Evolutionary conservation across 2,329 filamentous ascomycete genomes (phyloP), one percentile per base, ranked within the genome.

Genomic region (Cryphonectria japonica): DNA sequence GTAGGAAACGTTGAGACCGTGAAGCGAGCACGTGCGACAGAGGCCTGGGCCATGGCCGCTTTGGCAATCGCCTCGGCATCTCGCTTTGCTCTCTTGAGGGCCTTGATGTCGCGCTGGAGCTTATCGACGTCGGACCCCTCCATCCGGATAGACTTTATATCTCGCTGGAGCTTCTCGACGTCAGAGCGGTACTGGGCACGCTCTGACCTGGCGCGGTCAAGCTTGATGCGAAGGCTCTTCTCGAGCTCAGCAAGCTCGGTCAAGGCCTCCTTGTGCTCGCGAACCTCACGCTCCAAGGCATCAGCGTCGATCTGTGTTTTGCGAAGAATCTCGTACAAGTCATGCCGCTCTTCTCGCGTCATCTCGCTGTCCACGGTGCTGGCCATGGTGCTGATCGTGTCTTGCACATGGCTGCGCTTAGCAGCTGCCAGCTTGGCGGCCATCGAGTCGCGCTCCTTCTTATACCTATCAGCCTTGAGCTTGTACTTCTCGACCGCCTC

Each of bases 201-300:
- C 77, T 94, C 91, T 76, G 89, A 89, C 37, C 91, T 90, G 4
- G 88, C 88, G 66, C 91, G 87, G 70, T 92, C 89, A 29, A 97
- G 85, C 75, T 95, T 93, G 68, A 85, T 83, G 13, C 89, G 86
- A 22, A 93, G 84, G 13, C 88, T 84, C 29, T 83, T 82, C 76
- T 92, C 89, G n/a, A 87, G 85, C 19, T 82, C 82, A 46, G 84
- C 81, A 39, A 90, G 83, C 43, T 83, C 80, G 57, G 88, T 87
- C 65, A 95, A 87, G 19, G 89, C 86, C 69, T 88, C 85, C 69
- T 93, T 90, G 73, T 92, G 90, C 76, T 92, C 89, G 7, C 87
- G 85, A 39, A 96, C 85, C 76, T 93, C 90, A 71, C 93, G 85
- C 75, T 93, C 90, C n/a, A 96, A 84, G 46, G 90, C 87, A 78